Conservation (phyloP, 2,329 filamentous ascomycete species). For the Rhynchosporium secalis region DNA sequence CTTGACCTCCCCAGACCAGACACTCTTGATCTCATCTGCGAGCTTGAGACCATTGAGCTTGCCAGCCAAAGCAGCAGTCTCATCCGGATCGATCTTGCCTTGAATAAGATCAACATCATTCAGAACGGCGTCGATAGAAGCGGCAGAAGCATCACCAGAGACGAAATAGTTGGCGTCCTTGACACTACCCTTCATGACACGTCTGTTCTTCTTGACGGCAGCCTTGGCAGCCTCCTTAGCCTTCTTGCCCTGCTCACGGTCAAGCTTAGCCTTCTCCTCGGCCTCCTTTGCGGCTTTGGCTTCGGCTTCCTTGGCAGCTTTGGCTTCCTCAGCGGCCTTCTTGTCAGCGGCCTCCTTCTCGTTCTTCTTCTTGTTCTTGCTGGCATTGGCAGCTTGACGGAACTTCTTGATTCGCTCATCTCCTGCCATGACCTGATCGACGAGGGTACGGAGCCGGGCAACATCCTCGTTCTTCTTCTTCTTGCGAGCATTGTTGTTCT, state of each 20-base stretch:
- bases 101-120: slow-evolving; percentile 85
- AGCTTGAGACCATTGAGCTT: slow-evolving; percentile 81
- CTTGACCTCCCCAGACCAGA: slow-evolving; percentile 77
- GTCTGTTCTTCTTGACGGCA: slow-evolving; percentile 99
- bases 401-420: slow-evolving; percentile 99
- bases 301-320: slow-evolving; percentile 80
- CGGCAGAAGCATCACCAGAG: slow-evolving; percentile 67
- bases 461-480: slow-evolving; percentile 99
- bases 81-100: slow-evolving; percentile 84
- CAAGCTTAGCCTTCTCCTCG: slow-evolving; percentile 81
- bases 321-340: slow-evolving; percentile 80
- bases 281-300: slow-evolving; percentile 78
- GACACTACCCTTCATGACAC: slow-evolving; percentile 86
- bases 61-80: slow-evolving; percentile 78
- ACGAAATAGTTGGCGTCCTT: slow-evolving; percentile 98
- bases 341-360: slow-evolving; percentile 93
- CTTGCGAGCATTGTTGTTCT: slow-evolving; percentile 95
- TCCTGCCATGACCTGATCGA: slow-evolving; percentile 79
- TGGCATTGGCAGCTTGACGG: slow-evolving; percentile 84
- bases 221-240: slow-evolving; percentile 98
- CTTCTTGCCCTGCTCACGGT: slow-evolving; percentile 87
- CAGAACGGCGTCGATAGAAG: slow-evolving; percentile 79
- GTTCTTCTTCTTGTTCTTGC: slow-evolving; percentile 92
- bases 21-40: slow-evolving; percentile 78
- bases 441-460: slow-evolving; percentile 80